Conservation (phyloP, 805 yeast species). For the Hemisphaericaspora nanyangensis region DNA sequence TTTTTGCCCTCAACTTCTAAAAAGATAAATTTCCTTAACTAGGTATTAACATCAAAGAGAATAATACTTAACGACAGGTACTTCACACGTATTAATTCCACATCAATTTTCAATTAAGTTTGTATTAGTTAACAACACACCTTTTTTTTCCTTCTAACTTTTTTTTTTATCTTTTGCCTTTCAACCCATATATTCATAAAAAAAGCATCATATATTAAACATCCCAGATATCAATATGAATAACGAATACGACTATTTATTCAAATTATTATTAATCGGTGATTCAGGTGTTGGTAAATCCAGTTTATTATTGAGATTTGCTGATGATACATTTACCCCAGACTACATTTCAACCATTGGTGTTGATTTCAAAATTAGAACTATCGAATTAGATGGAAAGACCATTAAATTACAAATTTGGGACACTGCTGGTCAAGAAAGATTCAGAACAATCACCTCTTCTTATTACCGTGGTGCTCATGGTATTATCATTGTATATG, state of each 20-base stretch:
- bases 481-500: constrained; percentile 96
- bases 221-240: constrained; percentile 67
- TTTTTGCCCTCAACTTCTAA: too few relatives aligned
- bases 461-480: constrained; percentile 98
- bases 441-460: constrained; percentile 96
- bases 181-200: too few relatives aligned
- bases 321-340: constrained; percentile 95
- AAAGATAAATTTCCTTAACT: too few relatives aligned
- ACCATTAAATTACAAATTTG: constrained; percentile 96
- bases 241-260: constrained; percentile 96
- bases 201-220: too few relatives aligned
- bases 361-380: constrained; percentile 88
- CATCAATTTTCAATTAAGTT: too few relatives aligned
- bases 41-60: too few relatives aligned
- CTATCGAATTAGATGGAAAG: constrained; percentile 93
- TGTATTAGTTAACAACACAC: too few relatives aligned
- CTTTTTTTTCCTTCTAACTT: too few relatives aligned
- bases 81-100: too few relatives aligned
- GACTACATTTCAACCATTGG: constrained; percentile 98
- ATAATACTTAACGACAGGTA: too few relatives aligned
- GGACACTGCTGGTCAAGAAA: constrained; percentile 99
- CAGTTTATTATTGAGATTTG: constrained; percentile 89
- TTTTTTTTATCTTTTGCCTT: too few relatives aligned
- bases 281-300: constrained; percentile 99
- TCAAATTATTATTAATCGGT: constrained; percentile 91